phyloP scores from a whole-genome alignment of 2,329 filamentous ascomycete species.

The Cadophora luteo-olivacea region DNA sequence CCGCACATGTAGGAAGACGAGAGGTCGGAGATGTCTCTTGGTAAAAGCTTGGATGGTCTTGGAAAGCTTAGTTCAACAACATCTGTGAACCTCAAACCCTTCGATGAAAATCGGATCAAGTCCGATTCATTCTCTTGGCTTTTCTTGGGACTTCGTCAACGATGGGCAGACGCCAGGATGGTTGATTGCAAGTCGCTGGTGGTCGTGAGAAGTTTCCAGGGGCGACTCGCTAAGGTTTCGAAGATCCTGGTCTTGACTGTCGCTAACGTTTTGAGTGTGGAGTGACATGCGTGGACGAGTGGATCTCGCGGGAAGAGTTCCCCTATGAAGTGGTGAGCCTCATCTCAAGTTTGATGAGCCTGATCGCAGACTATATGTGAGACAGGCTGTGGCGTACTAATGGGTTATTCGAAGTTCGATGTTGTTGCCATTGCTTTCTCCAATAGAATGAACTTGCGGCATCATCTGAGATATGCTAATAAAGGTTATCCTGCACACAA shows the following conservation, averaged over 20 bases:
- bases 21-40: not conserved
- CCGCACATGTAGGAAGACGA: not conserved
- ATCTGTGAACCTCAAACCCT: not conserved
- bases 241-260: slow-evolving; percentile 6
- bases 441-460: not conserved
- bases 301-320: slow-evolving; percentile 7
- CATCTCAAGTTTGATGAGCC: not conserved
- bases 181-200: not conserved
- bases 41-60: slow-evolving; percentile 18
- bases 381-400: not conserved
- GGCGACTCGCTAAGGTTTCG: not conserved
- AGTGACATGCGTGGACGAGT: slow-evolving; percentile 7
- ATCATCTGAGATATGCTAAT: too few species aligned
- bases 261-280: slow-evolving; percentile 18
- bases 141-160: not conserved
- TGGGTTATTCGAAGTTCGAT: not conserved
- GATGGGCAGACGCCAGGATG: not conserved
- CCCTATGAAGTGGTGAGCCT: slow-evolving; percentile 5
- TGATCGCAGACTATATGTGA: slow-evolving; percentile 11
- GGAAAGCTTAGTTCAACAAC: slow-evolving; percentile 19
- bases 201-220: not conserved
- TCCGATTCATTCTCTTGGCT: not conserved
- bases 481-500: not conserved
- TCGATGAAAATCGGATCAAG: not conserved
- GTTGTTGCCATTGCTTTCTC: not conserved